Base-by-base conservation (phyloP, 805 yeast genomes). In the Ogataea paraovalis region DNA sequence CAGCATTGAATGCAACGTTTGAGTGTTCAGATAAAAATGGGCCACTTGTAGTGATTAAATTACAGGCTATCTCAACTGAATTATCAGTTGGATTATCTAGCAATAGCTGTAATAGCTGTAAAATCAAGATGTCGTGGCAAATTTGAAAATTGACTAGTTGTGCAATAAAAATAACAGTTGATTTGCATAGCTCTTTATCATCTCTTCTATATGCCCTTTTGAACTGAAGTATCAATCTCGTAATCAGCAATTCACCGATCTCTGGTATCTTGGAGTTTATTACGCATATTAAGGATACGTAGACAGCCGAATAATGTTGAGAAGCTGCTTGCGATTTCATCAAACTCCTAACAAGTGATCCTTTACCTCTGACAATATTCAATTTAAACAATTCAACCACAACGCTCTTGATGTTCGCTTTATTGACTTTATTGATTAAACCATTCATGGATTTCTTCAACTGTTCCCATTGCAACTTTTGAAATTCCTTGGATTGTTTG, bases 231-330 rank as follows among this genome's bases (percentile, higher is more conserved):
- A 85, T 68, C 23, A 83, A 63, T 50, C 94, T 70, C 8, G 72
- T 58, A 0, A 74, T 61, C 28, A 86, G 52, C 4, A 83, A 61
- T 47, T 75, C 75, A 2, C 96, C 96, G 16, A 87, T 66, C 32
- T 76, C 76, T 0, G 95, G 94, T 3, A 87, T 61, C 53, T 83
- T 79, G 4, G 85, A 75, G 62, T 86, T 85, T 10, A 89, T 44
- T 0, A 83, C 73, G 2, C 83, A 73, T 0, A 78, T 72, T 32
- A 89, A 56, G 0, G 85, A 68, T 0, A 90, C 80, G 54, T 76
- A 82, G 1, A 75, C 72, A 0, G 78, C 64, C 0, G 85, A 73
- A 38, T 54, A 54, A 3, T 48, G 44, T 16, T 63, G 39, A 13
- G 80, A 70, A 7, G 58, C 61, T 13, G 71, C 57, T 56, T 80